These are phyloP conservation scores for Plenodomus lindquistii DNA, from an alignment of 2,329 filamentous ascomycete genomes.

Conservation along the genomic window DNA sequence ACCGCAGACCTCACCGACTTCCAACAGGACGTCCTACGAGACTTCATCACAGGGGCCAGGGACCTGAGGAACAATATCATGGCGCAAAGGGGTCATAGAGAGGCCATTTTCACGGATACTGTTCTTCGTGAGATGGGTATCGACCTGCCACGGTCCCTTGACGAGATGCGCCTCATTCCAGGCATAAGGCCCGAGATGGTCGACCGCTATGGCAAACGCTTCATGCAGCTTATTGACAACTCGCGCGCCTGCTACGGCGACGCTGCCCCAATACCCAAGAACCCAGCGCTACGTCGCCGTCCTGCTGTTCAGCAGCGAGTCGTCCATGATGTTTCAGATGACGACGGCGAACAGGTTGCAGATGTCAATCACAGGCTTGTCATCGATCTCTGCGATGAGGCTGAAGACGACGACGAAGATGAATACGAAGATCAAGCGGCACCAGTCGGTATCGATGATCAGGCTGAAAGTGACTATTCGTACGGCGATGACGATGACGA, in stretches of 20 bases:
- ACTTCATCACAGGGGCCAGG: conserved; percentile 68
- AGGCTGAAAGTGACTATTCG: conserved; percentile 25
- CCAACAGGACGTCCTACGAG: conserved; percentile 65
- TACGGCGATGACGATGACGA: conserved; percentile 25
- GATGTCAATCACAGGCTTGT: conserved; percentile 57
- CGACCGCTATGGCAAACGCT: conserved; percentile 61
- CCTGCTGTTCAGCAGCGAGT: conserved; percentile 16
- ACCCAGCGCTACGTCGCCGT: conserved; percentile 15
- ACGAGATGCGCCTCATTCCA: conserved; percentile 66
- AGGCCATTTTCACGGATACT: conserved; percentile 67
- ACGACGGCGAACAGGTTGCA: conserved; percentile 46
- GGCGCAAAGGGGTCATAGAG: conserved; percentile 60
- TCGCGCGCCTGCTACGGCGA: conserved; percentile 32
- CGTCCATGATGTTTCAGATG: conserved; percentile 40
- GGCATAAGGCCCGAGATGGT: conserved; percentile 68
- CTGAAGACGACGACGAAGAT: conserved; percentile 31
- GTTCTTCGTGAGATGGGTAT: conserved; percentile 76
- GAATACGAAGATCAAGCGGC: background rate
- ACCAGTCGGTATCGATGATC: conserved; percentile 4
- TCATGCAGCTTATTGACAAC: conserved; percentile 61
- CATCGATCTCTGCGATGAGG: conserved; percentile 49
- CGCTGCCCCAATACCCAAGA: conserved; percentile 17
- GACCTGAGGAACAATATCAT: conserved; percentile 64
- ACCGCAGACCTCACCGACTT: conserved; percentile 60
- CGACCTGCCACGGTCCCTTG: conserved; percentile 63